These are phyloP conservation scores for Sclerospora graminicola DNA, from an alignment of 352 stramenopile genomes.

Conservation along the genomic window DNA sequence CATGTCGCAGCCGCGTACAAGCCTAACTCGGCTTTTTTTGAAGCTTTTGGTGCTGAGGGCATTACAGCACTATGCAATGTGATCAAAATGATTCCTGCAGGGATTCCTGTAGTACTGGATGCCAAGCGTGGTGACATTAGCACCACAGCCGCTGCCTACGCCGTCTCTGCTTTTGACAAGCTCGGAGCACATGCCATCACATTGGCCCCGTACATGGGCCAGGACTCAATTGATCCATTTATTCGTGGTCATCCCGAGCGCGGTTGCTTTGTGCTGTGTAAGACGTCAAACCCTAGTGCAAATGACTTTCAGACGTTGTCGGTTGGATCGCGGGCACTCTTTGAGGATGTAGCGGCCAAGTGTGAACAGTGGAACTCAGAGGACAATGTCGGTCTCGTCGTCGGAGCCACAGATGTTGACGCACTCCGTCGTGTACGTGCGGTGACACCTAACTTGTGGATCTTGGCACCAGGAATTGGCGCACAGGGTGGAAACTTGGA, in stretches of 20 bases:
- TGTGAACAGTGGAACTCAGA: conserved; percentile 84
- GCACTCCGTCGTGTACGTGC: conserved; percentile 83
- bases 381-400: conserved; percentile 93
- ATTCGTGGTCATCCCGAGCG: conserved; percentile 74
- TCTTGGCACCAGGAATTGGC: conserved; percentile 95
- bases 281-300: conserved; percentile 97
- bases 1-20: conserved; percentile 95
- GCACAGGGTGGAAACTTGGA: conserved; percentile 91
- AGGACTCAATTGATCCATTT: conserved; percentile 97
- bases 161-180: conserved; percentile 88
- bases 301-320: conserved; percentile 92
- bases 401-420: conserved; percentile 94
- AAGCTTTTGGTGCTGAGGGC: conserved; percentile 85
- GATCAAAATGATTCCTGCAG: conserved; percentile 74
- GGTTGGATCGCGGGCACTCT: conserved; percentile 45
- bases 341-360: conserved; percentile 88
- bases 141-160: conserved; percentile 94
- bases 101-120: conserved; percentile 96
- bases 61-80: conserved; percentile 87
- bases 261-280: conserved; percentile 97
- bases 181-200: conserved; percentile 94
- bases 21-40: conserved; percentile 99
- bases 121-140: conserved; percentile 98
- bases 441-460: conserved; percentile 89
- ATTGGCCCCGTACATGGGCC: conserved; percentile 97